phyloP scores from a whole-genome alignment of 306 rosid species.

The Medicago arabica region DNA sequence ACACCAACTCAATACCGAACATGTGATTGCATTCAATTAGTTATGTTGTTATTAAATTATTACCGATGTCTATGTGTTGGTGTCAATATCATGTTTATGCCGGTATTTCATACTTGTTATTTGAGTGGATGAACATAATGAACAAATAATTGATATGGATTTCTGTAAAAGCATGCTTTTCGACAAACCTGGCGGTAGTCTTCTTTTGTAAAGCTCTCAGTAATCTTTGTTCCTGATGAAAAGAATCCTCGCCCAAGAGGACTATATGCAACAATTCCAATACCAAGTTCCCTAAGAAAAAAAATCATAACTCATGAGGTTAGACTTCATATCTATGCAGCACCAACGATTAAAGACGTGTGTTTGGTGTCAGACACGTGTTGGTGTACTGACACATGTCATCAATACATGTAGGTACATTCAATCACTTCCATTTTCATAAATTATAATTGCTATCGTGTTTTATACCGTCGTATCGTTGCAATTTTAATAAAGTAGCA shows the following conservation, averaged over 20 bases:
- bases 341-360: background rate
- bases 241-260: constrained; percentile 77
- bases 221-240: constrained; percentile 53
- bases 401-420: background rate
- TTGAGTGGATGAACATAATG: background rate
- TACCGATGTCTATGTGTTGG: background rate
- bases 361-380: background rate
- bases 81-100: background rate
- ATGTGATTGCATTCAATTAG: too few relatives aligned
- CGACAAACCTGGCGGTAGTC: constrained; percentile 61
- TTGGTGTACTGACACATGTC: background rate
- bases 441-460: background rate
- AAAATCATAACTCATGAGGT: background rate
- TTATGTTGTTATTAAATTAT: too few relatives aligned
- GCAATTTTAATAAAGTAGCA: background rate
- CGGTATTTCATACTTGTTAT: background rate
- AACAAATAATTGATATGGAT: background rate
- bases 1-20: background rate
- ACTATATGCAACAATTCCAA: constrained; percentile 75
- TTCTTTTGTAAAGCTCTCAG: constrained; percentile 34
- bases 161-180: background rate
- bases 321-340: background rate
- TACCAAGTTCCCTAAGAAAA: constrained; percentile 59
- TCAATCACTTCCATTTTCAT: too few relatives aligned
- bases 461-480: too few relatives aligned